Evolutionary conservation across 495 filamentous ascomycete genomes (phyloP), one percentile per base, ranked within the genome.

Genomic region (Penicillium ucsense): DNA sequence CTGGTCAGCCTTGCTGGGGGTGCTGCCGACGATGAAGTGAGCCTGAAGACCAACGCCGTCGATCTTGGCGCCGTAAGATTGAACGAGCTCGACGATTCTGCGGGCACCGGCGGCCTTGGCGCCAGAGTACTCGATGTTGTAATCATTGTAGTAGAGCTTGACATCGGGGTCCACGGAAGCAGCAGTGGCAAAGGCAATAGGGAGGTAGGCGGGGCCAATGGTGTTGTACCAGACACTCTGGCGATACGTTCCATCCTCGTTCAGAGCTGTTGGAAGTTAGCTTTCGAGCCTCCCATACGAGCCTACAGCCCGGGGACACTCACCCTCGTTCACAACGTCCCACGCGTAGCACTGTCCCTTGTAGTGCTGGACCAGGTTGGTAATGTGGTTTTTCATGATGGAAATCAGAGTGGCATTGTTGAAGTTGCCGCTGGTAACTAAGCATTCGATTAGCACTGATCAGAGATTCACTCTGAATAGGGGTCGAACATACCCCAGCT

Each of bases 111-210:
- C 67, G 33, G 70, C 61, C 57, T 82, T 77, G 39, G 64, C 51
- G 4, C 74, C 68, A 5, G 69, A 64, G 4, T 57, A 67, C 59
- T 85, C 82, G 55, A 82, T 77, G 65, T 79, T 83, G 66, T 84
- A 86, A 51, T 74, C 67, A 65, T 86, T 87, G 68, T 84, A 82
- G 70, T 84, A 86, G 33, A 79, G 72, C 59, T 76, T 77, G 12
- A 63, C 65, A 41, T 52, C 51, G 4, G 67, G 67, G 52, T 78
- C 69, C 49, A 71, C 76, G 30, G 68, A 66, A 4, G 62, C 65
- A 30, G 77, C 80, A 1, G 73, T 56, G 5, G 53, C 65, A 31
- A 68, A 75, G 3, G 72, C 72, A 43, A 75, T 70, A 8, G 68
- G 71, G 43, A 75, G 53, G 49, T 62, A 75, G 31, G 64, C 59